These are phyloP conservation scores for Solanum clarkiae DNA, from an alignment of 257 asterid species.

Conservation along the genomic window DNA sequence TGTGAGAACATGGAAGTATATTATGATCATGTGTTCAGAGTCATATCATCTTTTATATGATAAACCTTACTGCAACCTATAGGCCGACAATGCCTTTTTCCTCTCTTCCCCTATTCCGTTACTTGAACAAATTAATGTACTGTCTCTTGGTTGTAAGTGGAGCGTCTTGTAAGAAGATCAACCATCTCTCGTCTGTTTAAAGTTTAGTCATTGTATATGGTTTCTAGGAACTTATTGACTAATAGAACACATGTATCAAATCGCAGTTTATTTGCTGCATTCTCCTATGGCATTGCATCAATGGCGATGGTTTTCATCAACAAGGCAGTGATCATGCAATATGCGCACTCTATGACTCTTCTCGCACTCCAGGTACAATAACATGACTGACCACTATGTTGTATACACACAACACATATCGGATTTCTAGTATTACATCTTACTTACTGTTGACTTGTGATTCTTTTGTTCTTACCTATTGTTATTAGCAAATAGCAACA, in stretches of 20 bases:
- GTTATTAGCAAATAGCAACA: conserved; percentile 80
- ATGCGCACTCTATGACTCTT: conserved; percentile 78
- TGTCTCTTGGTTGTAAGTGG: neutral
- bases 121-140: neutral
- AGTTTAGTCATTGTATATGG: neutral
- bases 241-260: neutral
- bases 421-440: neutral
- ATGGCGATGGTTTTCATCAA: conserved; percentile 98
- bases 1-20: neutral
- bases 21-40: neutral
- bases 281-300: conserved; percentile 77
- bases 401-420: neutral
- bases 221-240: neutral
- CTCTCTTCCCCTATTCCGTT: neutral
- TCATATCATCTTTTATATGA: neutral
- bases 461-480: conserved; percentile 3
- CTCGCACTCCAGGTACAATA: conserved; percentile 69
- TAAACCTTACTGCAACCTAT: neutral
- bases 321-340: conserved; percentile 91
- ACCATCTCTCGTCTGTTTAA: neutral
- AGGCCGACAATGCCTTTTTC: neutral
- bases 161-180: neutral
- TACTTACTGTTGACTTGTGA: conserved; percentile 17
- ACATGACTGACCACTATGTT: neutral
- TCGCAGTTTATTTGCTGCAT: conserved; percentile 61